A percentile compares a stretch with the other conserved stretches of the same genome.
phyloP scores from a whole-genome alignment of 257 asterid species.

The Jacaranda copaia region DNA sequence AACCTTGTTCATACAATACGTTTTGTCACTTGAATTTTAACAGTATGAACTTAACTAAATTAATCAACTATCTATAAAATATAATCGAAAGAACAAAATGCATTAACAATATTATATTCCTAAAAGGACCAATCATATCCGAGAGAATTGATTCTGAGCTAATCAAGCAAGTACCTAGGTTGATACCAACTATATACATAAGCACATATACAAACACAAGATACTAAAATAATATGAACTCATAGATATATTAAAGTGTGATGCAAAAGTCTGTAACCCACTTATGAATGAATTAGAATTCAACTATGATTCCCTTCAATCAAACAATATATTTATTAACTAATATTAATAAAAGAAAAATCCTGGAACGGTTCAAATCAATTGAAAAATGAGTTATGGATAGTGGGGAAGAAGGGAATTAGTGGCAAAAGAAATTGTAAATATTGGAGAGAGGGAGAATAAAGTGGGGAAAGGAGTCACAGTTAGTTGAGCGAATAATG shows the following conservation, averaged over 20 bases:
- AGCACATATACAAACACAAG: not conserved
- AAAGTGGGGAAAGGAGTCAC: no score
- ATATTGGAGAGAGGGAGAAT: no score
- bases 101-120: not conserved
- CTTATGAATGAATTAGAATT: not conserved
- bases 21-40: constrained; percentile 80
- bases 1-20: constrained; percentile 68
- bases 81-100: not conserved
- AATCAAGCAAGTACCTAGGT: not conserved
- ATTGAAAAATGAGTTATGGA: no score
- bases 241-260: not conserved
- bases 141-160: not conserved
- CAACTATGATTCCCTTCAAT: not conserved
- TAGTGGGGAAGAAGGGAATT: no score
- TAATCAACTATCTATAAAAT: not conserved
- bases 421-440: no score
- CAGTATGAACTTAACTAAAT: constrained; percentile 40
- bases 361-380: no score
- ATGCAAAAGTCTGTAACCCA: not conserved
- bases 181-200: not conserved
- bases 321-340: not conserved
- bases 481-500: no score
- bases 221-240: not conserved
- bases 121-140: not conserved
- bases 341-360: not conserved